phyloP scores from a whole-genome alignment of 2,329 filamentous ascomycete genomes.

The Simplicillium sp. region DNA sequence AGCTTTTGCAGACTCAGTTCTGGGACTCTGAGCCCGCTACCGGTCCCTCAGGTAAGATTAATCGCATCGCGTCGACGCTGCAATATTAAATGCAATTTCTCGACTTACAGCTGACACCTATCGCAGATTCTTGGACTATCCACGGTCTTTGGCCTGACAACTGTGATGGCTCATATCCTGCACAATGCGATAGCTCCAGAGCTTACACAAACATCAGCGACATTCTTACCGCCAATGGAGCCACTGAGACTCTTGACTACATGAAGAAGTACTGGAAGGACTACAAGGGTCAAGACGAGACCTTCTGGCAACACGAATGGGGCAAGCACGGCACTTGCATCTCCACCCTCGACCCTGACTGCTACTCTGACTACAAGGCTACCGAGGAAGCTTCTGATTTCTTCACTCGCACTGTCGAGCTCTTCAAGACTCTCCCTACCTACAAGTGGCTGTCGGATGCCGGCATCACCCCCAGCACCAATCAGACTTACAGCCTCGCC shows the following conservation, averaged over 20 bases:
- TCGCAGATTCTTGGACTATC: not conserved
- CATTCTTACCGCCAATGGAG: constrained; percentile 45
- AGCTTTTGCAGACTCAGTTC: constrained; percentile 67
- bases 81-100: not conserved
- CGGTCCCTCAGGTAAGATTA: constrained; percentile 44
- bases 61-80: constrained; percentile 18
- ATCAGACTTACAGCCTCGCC: constrained; percentile 46
- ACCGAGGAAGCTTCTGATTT: constrained; percentile 60
- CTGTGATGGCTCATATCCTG: constrained; percentile 61
- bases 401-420: constrained; percentile 54
- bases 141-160: constrained; percentile 61
- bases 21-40: constrained; percentile 60
- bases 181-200: constrained; percentile 52
- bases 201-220: constrained; percentile 55
- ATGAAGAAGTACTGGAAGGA: constrained; percentile 69
- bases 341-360: constrained; percentile 55
- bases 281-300: constrained; percentile 51
- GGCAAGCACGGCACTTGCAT: constrained; percentile 67
- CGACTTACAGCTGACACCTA: not conserved
- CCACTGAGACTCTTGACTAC: constrained; percentile 48
- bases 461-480: constrained; percentile 45
- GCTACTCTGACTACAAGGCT: constrained; percentile 51
- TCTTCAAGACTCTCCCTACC: constrained; percentile 58
- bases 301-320: constrained; percentile 69
- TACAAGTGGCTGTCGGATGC: constrained; percentile 53